phyloP scores from a whole-genome alignment of 208 protist genomes.

The Leptomonas pyrrhocoris region DNA sequence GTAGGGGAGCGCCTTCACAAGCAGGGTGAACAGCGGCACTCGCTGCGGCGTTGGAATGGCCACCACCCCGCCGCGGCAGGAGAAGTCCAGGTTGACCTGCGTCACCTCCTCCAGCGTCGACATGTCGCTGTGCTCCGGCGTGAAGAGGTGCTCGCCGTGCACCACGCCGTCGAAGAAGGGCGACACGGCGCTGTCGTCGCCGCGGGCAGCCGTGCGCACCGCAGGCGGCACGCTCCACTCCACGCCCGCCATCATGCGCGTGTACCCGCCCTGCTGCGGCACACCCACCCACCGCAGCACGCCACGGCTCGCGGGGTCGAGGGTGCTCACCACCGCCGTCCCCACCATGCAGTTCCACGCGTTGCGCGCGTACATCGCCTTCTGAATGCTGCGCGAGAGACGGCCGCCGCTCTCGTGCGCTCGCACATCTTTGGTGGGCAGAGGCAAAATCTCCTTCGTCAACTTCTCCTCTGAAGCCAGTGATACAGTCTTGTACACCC shows the following conservation, averaged over 20 bases:
- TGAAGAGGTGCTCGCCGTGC: constrained; percentile 74
- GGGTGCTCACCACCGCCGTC: constrained; percentile 31
- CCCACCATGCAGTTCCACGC: constrained; percentile 57
- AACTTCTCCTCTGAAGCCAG: constrained; percentile 54
- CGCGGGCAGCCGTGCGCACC: constrained; percentile 26
- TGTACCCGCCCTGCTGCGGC: constrained; percentile 59
- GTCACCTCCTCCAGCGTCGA: constrained; percentile 63
- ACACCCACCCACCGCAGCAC: constrained; percentile 66
- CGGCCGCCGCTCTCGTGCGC: constrained; percentile 40
- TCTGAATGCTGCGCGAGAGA: constrained; percentile 43
- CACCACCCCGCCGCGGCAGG: constrained; percentile 14
- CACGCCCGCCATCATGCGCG: constrained; percentile 64
- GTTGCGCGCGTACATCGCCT: constrained; percentile 38
- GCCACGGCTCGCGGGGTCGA: constrained; percentile 50
- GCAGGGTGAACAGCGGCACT: constrained; percentile 15
- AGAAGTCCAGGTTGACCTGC: constrained; percentile 32
- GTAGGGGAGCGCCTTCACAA: constrained; percentile 39
- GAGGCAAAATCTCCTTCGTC: constrained; percentile 40
- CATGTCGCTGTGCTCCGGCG: constrained; percentile 31
- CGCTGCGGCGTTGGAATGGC: constrained; percentile 27
- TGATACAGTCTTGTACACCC: constrained; percentile 41
- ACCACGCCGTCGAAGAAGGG: constrained; percentile 58
- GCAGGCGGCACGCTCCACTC: constrained; percentile 58
- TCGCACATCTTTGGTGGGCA: constrained; percentile 22
- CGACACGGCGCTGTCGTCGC: constrained; percentile 18